A percentile compares a stretch with the other conserved stretches of the same genome.
Conservation (phyloP, 805 yeast species). For the Kazachstania viticola region DNA sequence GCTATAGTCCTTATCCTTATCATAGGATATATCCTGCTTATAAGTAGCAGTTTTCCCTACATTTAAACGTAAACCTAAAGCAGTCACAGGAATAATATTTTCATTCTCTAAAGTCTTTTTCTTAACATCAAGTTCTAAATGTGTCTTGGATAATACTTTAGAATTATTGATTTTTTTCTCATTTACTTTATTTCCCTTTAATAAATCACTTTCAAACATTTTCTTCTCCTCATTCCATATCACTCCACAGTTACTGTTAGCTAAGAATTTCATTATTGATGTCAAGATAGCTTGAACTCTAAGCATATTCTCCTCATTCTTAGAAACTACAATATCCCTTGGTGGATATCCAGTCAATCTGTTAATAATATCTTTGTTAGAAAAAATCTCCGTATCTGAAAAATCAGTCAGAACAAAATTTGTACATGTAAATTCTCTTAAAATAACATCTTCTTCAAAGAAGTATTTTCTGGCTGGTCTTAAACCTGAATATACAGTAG, state of each 20-base stretch:
- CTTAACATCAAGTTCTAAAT: no score
- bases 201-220: not conserved
- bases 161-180: no score
- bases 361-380: slow-evolving; percentile 2
- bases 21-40: no score
- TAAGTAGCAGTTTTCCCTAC: no score
- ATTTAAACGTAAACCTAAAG: no score
- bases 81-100: no score
- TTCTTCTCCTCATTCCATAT: slow-evolving; percentile 3
- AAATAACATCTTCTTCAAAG: slow-evolving; percentile 10
- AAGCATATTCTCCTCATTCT: slow-evolving; percentile 5
- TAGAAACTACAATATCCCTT: slow-evolving; percentile 1
- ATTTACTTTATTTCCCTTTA: no score
- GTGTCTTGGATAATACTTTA: no score
- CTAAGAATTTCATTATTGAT: slow-evolving; percentile 8
- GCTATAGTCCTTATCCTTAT: no score
- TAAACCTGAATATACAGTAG: slow-evolving; percentile 1
- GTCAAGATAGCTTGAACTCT: slow-evolving; percentile 7
- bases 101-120: no score
- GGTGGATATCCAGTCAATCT: slow-evolving; percentile 5
- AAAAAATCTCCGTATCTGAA: slow-evolving; percentile 7
- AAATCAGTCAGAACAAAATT: slow-evolving; percentile 9
- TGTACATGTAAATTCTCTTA: slow-evolving; percentile 8
- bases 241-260: slow-evolving; percentile 7
- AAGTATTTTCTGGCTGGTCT: slow-evolving; percentile 7